Evolutionary conservation across 305 asterid genomes (phyloP).

Genomic region (Plantago coronopus): DNA sequence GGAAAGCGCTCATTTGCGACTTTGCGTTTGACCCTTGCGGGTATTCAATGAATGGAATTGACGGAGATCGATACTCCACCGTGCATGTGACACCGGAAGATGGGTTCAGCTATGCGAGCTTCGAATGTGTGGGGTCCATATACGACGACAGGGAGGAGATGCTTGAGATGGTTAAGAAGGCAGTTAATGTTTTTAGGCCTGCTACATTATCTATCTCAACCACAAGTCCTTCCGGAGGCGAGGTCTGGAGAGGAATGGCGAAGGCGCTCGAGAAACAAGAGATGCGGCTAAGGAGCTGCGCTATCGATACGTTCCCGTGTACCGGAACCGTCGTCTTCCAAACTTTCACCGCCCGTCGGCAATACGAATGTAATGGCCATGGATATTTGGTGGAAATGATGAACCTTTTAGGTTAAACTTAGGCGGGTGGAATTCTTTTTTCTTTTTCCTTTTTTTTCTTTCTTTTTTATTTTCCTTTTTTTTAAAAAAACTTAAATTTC

Average conservation of each 20-base stretch:
- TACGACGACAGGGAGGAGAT: slow-evolving; percentile 40
- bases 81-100: slow-evolving; percentile 97
- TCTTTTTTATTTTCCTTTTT: slow-evolving; percentile 9
- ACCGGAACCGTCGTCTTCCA: slow-evolving; percentile 64
- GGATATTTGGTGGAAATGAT: slow-evolving; percentile 6
- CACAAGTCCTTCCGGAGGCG: slow-evolving; percentile 42
- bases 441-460: slow-evolving; percentile 8
- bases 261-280: slow-evolving; percentile 67
- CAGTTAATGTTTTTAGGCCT: slow-evolving; percentile 69
- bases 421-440: slow-evolving; percentile 37
- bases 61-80: slow-evolving; percentile 72
- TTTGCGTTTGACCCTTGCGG: slow-evolving; percentile 95
- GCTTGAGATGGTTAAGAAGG: slow-evolving; percentile 45
- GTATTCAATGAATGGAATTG: slow-evolving; percentile 89
- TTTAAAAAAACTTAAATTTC: no score
- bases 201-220: slow-evolving; percentile 62
- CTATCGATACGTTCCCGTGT: slow-evolving; percentile 60
- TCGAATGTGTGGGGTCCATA: slow-evolving; percentile 63
- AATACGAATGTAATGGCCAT: slow-evolving; percentile 22
- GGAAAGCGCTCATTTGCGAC: slow-evolving; percentile 66
- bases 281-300: slow-evolving; percentile 69
- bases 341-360: slow-evolving; percentile 54
- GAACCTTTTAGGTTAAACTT: slow-evolving; percentile 31
- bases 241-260: slow-evolving; percentile 55
- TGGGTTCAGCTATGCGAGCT: slow-evolving; percentile 92